A percentile compares a stretch with the other conserved stretches of the same genome.
phyloP scores from a whole-genome alignment of 2,329 filamentous ascomycete genomes.

The Lachnellula arida region DNA sequence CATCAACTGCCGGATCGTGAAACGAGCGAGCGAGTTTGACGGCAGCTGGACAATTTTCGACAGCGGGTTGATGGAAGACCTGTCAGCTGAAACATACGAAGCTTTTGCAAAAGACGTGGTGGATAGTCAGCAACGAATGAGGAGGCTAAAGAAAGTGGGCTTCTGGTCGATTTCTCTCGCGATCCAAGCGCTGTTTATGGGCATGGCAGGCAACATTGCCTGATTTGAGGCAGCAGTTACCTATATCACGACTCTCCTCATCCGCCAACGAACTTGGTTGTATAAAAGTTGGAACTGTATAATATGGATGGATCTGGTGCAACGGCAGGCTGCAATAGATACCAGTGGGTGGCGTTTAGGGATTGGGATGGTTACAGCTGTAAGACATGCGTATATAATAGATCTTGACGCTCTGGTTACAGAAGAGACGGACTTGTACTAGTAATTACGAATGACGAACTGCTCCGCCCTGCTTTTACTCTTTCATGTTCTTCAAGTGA shows the following conservation, averaged over 20 bases:
- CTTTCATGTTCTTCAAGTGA: too few species aligned
- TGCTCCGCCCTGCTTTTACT: neutral
- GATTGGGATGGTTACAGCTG: neutral
- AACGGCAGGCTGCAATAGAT: neutral
- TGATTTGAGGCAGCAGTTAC: constrained; percentile 27
- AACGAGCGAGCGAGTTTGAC: constrained; percentile 83
- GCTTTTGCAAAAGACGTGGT: constrained; percentile 90
- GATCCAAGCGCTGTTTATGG: constrained; percentile 90
- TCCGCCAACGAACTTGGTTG: constrained; percentile 12
- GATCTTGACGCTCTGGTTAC: neutral
- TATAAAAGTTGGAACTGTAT: constrained; percentile 20
- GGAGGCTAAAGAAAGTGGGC: constrained; percentile 90
- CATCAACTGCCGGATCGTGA: constrained; percentile 90
- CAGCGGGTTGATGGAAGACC: constrained; percentile 87
- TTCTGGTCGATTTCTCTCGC: constrained; percentile 93
- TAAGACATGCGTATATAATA: neutral
- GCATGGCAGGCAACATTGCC: constrained; percentile 78
- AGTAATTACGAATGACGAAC: neutral
- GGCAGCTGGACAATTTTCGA: constrained; percentile 94
- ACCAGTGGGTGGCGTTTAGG: neutral
- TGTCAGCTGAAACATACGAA: constrained; percentile 89
- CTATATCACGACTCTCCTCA: constrained; percentile 13
- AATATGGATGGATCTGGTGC: neutral
- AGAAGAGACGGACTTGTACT: neutral
- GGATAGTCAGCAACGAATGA: constrained; percentile 78